Percentiles rank a stretch among this genome's conserved stretches.
Conservation (phyloP, 2,329 filamentous ascomycete species). For the Ophiostoma australiae region DNA sequence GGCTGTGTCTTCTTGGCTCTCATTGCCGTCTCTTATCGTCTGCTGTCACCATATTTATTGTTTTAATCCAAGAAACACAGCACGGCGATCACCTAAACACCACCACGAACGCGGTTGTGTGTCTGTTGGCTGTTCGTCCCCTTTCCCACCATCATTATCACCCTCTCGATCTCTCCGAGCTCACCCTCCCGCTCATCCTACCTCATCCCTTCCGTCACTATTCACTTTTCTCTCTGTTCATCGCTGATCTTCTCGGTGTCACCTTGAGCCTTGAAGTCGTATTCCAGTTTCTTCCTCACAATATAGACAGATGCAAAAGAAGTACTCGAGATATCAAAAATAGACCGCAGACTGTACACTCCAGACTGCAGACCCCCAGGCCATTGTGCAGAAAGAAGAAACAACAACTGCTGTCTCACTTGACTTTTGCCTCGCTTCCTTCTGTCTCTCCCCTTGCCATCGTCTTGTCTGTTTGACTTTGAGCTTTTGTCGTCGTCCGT, state of each 20-base stretch:
- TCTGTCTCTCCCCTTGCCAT: constrained; percentile 3
- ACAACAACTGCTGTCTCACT: not conserved
- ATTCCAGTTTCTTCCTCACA: not conserved
- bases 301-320: not conserved
- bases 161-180: not conserved
- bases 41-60: not conserved
- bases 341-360: not conserved
- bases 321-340: not conserved
- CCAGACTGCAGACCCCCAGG: not conserved
- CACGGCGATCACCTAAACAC: not conserved
- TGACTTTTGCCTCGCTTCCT: not conserved
- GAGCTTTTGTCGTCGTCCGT: not conserved
- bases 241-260: not conserved
- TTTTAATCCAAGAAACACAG: not conserved
- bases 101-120: not conserved
- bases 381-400: not conserved
- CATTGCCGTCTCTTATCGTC: not conserved
- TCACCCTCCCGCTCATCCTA: not conserved
- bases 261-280: not conserved
- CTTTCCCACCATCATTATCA: not conserved
- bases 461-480: constrained; percentile 2
- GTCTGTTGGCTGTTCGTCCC: not conserved
- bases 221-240: not conserved
- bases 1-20: not conserved
- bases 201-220: not conserved